Evolutionary conservation across 148 eudicot species (phyloP), one percentile per base, ranked within the genome.

Genomic region (Cornus kousa): DNA sequence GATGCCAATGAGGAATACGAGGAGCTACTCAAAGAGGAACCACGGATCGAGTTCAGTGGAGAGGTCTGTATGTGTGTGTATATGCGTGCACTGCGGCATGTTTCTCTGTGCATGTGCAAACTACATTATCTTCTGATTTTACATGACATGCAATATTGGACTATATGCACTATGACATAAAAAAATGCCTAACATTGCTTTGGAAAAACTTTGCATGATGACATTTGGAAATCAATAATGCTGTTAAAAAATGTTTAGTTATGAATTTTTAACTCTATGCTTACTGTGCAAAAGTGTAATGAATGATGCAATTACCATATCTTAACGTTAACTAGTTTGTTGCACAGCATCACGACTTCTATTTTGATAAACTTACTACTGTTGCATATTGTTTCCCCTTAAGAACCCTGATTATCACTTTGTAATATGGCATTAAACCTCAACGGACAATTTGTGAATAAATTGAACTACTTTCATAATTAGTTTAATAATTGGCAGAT

Each of bases 11-110:
- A 94, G 79, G 95, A 97, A 84, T 90, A 83, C 78, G 99, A 96
- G 79, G 92, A 86, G 87, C 86, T 94, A 83, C 93, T 97, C 60
- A 92, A 97, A 77, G 98, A 91, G 85, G 97, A 97, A 72, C 96
- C 93, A 3, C 77, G 82, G 67, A 89, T 97, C 82, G 98, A 97
- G 84, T 97, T 97, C 75, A 94, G 96, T 74, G 99, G 99, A 69
- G 99, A 97, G 98, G 98, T 97, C 5, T 35, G 32, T 76, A 12
- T 59, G 12, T 43, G 22, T 28, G 10, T 23, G 59, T 10, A 7
- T 40, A 6, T 59, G 48, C 6, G 5, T 60, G 5, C 39, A 70
- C 48, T 48, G 35, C 19, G 32, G 9, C 9, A 14, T 5, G 59
- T 28, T 4, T 43, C 11, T 46, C 31, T 66, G 20, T 43, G 37